Evolutionary conservation across 768 basidiomycete species (phyloP), one percentile per base, ranked within the genome.

Genomic region (Chiua virens): DNA sequence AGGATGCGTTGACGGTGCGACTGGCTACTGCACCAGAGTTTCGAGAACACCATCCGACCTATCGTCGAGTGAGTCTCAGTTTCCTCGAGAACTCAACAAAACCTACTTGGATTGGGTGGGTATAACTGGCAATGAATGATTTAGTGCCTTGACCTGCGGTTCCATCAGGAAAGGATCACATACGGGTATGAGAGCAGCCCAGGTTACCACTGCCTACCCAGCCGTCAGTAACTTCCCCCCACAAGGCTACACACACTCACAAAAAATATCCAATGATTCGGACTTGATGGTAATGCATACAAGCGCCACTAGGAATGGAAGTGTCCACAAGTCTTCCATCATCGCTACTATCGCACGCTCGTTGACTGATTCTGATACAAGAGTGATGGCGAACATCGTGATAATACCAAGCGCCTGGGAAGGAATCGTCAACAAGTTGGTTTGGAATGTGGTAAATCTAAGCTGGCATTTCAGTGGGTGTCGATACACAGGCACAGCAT

Each of bases 381-480:
- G 57, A 0, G 80, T 74, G 35, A 83, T 71, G 22, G 63, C 52
- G 28, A 80, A 73, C 75, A 82, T 82, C 8, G 73, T 75, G 20
- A 83, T 41, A 38, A 83, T 81, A 8, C 77, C 78, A 0, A 75
- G 66, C 10, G 80, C 73, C 3, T 73, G 73, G 2, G 74, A 77
- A 0, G 84, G 85, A 49, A 87, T 85, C 5, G 75, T 77, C 22
- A 87, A 68, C 32, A 87, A 67, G 62, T 85, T 87, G 18, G 79
- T 79, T 39, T 75, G 60, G 61, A 85, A 80, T 5, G 84, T 86
- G 45, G 65, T 69, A 62, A 85, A 87, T 10, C 83, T 81, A 45
- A 1, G 41, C 2, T 13, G 42, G 22, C 11, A 27, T 2, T 42
- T 53, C 25, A 57, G 50, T 5, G 35, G 6, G 21, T 2, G 32